Conservation (phyloP, 2,329 filamentous ascomycete genomes). For the Gnomoniopsis smithogilvyi region DNA sequence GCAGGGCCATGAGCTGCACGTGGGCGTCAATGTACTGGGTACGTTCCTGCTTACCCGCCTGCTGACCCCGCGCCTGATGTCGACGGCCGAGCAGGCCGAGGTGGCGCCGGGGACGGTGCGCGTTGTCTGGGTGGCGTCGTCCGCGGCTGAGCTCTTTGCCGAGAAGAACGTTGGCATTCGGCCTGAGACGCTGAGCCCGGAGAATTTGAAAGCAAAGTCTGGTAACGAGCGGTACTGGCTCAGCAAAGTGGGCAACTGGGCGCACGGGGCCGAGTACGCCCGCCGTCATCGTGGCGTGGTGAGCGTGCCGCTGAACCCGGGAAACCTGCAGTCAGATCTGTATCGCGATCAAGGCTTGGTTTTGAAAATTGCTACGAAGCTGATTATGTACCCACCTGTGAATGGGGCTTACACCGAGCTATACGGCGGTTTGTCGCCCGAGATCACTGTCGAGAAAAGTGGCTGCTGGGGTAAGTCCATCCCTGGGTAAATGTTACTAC, state of each 20-base stretch:
- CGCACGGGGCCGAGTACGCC: slow-evolving; percentile 2
- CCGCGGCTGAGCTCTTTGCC: not conserved
- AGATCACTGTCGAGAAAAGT: slow-evolving; percentile 23
- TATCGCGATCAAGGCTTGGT: not conserved
- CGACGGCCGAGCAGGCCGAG: not conserved
- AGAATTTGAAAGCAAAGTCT: no score
- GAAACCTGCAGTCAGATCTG: slow-evolving; percentile 9
- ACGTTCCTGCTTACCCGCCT: slow-evolving; percentile 2
- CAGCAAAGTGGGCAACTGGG: slow-evolving; percentile 10
- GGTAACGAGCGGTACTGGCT: not conserved
- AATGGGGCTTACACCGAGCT: slow-evolving; percentile 32
- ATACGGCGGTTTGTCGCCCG: slow-evolving; percentile 28
- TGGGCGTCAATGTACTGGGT: slow-evolving; percentile 6
- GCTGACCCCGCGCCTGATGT: not conserved
- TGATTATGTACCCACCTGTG: slow-evolving; percentile 5
- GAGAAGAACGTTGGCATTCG: not conserved
- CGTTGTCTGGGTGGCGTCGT: slow-evolving; percentile 4
- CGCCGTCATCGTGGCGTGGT: slow-evolving; percentile 7
- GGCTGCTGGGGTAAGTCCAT: slow-evolving; percentile 4
- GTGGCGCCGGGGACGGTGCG: not conserved
- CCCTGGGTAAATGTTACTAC: no score
- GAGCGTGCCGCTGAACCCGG: slow-evolving; percentile 12
- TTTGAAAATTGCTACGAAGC: not conserved
- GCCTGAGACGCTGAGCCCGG: no score
- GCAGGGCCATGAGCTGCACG: slow-evolving; percentile 8